Percentiles rank a stretch among this genome's conserved stretches.
Evolutionary conservation across 2,329 filamentous ascomycete genomes (phyloP).

Genomic region (Colletotrichum lentis): DNA sequence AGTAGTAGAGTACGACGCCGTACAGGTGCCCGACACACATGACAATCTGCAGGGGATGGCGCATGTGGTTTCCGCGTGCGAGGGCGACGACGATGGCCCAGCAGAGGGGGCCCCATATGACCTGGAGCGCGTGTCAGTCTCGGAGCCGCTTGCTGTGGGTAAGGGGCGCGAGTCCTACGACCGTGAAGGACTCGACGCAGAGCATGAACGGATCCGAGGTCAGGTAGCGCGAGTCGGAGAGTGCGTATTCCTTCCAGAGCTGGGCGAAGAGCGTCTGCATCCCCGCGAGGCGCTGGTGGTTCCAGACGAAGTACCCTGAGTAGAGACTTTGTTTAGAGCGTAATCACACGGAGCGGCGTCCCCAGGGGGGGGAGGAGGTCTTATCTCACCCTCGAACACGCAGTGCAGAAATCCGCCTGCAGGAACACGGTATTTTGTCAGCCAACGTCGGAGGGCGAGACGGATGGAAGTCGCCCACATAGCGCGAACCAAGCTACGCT

Average conservation of each 20-base stretch:
- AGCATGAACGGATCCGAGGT: conserved; percentile 83
- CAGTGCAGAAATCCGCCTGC: conserved; percentile 75
- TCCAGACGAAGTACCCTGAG: conserved; percentile 76
- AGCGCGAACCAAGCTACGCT: conserved; percentile 63
- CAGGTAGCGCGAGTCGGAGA: conserved; percentile 87
- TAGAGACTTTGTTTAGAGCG: not conserved
- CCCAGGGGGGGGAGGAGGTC: no score
- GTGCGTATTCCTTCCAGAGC: conserved; percentile 91
- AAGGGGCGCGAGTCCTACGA: conserved; percentile 58
- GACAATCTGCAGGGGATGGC: conserved; percentile 61
- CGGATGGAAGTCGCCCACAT: conserved; percentile 52
- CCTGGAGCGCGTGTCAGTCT: conserved; percentile 44
- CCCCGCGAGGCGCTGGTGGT: conserved; percentile 71
- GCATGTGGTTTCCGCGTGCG: conserved; percentile 51
- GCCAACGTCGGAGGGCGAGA: conserved; percentile 1
- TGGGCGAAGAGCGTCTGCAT: conserved; percentile 80
- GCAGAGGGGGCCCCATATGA: conserved; percentile 68
- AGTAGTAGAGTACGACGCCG: conserved; percentile 69
- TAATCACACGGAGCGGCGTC: not conserved
- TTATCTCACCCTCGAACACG: conserved; percentile 75
- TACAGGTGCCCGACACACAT: conserved; percentile 66
- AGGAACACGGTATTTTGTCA: conserved; percentile 24
- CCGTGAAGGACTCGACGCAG: conserved; percentile 86
- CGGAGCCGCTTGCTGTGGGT: not conserved
- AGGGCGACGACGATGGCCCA: conserved; percentile 59